phyloP scores from a whole-genome alignment of 495 filamentous ascomycete species.

The Trichoderma virens region DNA sequence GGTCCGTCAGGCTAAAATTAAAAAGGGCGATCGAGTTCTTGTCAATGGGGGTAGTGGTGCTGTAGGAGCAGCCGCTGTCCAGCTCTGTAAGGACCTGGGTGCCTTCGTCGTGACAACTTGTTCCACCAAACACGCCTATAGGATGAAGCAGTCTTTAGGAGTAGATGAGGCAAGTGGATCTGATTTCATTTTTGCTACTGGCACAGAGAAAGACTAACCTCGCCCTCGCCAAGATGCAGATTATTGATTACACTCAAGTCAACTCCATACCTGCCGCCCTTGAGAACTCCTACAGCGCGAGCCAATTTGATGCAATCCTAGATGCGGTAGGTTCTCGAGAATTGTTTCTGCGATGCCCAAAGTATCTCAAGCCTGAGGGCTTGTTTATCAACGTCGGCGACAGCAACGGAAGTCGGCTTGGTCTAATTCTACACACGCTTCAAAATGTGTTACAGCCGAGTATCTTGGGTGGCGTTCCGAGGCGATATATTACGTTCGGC shows the following conservation, averaged over 20 bases:
- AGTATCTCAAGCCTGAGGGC: not conserved
- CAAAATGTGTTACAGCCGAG: not conserved
- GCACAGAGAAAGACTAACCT: not conserved
- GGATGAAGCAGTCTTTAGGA: not conserved
- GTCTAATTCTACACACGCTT: not conserved
- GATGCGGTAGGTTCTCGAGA: not conserved
- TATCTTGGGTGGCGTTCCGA: not conserved
- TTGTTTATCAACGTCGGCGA: not conserved
- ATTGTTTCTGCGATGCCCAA: not conserved
- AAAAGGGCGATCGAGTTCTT: not conserved
- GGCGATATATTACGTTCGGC: not conserved
- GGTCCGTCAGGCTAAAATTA: not conserved
- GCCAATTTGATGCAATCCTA: not conserved
- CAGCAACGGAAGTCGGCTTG: not conserved
- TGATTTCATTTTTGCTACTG: not conserved
- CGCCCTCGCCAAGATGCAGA: not conserved
- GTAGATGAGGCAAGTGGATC: not conserved
- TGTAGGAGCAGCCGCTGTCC: not conserved
- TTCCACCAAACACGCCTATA: not conserved
- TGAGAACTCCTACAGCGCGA: not conserved
- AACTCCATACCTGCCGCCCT: not conserved
- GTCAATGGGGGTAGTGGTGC: not conserved
- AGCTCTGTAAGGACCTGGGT: not conserved
- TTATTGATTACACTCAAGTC: not conserved
- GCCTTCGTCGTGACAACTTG: not conserved